Percentiles rank a stretch among this genome's conserved stretches.
These are phyloP conservation scores for Suillus plorans DNA, from an alignment of 768 basidiomycete species.

Conservation along the genomic window DNA sequence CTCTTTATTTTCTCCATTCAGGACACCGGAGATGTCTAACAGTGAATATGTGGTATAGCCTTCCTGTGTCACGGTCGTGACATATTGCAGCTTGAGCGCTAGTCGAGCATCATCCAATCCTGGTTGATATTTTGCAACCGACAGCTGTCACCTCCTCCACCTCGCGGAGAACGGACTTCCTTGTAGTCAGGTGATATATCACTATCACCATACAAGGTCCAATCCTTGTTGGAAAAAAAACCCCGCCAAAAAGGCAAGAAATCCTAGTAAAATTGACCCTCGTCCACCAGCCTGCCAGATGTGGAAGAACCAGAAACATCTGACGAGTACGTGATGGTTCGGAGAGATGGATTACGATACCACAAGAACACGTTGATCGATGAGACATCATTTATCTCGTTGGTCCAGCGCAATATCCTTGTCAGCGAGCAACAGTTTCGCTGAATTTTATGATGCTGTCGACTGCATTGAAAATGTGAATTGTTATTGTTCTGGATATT, in stretches of 20 bases:
- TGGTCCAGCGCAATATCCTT: background rate
- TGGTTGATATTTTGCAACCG: conserved; percentile 2
- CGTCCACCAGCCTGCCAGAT: background rate
- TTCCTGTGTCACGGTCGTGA: conserved; percentile 1
- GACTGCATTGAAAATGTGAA: background rate
- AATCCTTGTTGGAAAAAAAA: conserved; percentile 6
- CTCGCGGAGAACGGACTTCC: background rate
- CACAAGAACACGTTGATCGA: conserved; percentile 13
- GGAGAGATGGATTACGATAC: conserved; percentile 11
- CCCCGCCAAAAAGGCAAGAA: conserved; percentile 6
- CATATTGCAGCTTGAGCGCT: background rate
- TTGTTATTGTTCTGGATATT: conserved; percentile 4
- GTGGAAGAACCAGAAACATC: conserved; percentile 5
- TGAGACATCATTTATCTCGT: background rate
- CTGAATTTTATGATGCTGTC: conserved; percentile 5
- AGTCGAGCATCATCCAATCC: conserved; percentile 7
- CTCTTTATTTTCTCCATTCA: background rate
- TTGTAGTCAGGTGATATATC: conserved; percentile 9
- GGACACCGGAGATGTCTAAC: conserved; percentile 8
- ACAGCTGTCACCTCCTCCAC: conserved; percentile 6
- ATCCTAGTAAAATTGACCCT: conserved; percentile 10
- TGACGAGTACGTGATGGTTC: conserved; percentile 9
- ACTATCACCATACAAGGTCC: conserved; percentile 6
- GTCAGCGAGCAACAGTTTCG: background rate
- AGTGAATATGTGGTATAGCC: conserved; percentile 9